phyloP scores from a whole-genome alignment of 176 grass and related monocot genomes.

The Ampelocalamus luodianensis region DNA sequence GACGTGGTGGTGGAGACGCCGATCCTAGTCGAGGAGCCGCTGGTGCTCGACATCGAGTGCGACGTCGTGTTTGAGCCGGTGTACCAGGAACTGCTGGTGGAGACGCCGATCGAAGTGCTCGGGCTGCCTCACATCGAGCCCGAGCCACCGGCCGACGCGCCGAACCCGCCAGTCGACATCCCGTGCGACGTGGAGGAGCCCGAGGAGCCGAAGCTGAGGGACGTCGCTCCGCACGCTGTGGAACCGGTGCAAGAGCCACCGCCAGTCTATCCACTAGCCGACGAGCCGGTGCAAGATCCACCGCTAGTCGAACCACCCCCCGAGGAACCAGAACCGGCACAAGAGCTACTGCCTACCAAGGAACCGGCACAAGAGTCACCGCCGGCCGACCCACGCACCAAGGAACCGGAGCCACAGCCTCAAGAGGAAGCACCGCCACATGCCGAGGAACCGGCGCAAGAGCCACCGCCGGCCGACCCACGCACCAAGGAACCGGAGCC shows the following conservation, averaged over 20 bases:
- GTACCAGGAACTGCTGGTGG: conserved; percentile 38
- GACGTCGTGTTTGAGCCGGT: conserved; percentile 50
- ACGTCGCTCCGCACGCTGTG: neutral
- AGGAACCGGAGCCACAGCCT: neutral
- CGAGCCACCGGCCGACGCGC: neutral
- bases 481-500: too few relatives aligned
- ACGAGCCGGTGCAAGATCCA: too few relatives aligned
- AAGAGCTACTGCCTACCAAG: too few relatives aligned
- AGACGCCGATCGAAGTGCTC: conserved; percentile 48
- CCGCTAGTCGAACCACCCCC: too few relatives aligned
- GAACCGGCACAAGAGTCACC: too few relatives aligned
- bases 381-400: too few relatives aligned
- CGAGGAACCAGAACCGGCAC: too few relatives aligned
- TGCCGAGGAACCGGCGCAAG: too few relatives aligned
- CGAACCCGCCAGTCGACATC: conserved; percentile 35
- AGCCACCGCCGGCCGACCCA: too few relatives aligned
- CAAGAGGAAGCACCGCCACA: neutral
- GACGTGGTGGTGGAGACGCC: conserved; percentile 21
- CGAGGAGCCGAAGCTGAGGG: neutral
- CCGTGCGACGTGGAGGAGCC: conserved; percentile 40
- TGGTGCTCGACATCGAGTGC: conserved; percentile 54
- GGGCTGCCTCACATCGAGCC: conserved; percentile 18
- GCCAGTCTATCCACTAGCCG: too few relatives aligned
- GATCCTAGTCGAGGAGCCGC: conserved; percentile 11
- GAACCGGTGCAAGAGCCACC: too few relatives aligned